A percentile compares a stretch with the other conserved stretches of the same genome.
Evolutionary conservation across 768 basidiomycete genomes (phyloP).

Genomic region (Leccinellum luteum): DNA sequence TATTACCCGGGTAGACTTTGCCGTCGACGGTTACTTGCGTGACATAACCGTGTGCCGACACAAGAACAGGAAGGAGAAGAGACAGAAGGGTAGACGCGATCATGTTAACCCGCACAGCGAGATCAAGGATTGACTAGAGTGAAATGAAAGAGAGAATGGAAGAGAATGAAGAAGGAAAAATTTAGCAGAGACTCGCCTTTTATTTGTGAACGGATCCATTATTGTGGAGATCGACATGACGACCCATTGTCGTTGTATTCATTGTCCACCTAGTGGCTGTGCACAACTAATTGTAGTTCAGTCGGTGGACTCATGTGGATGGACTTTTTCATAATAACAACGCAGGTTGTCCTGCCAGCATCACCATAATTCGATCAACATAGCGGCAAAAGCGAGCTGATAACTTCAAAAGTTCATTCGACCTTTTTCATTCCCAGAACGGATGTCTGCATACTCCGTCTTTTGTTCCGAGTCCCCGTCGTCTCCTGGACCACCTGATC

Average conservation of each 20-base stretch:
- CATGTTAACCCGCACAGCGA: slow-evolving; percentile 29
- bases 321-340: background rate
- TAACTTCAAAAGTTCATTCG: no score
- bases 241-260: background rate
- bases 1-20: slow-evolving; percentile 27
- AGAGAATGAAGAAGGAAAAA: background rate
- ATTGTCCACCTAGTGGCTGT: background rate
- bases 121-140: background rate
- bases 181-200: background rate
- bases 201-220: background rate
- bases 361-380: no score
- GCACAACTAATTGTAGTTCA: background rate
- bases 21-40: slow-evolving; percentile 29
- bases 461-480: background rate
- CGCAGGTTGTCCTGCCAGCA: background rate
- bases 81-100: slow-evolving; percentile 10
- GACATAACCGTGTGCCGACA: slow-evolving; percentile 30
- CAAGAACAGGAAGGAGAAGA: slow-evolving; percentile 23
- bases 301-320: background rate
- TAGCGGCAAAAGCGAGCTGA: no score
- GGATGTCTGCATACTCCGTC: background rate
- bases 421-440: background rate
- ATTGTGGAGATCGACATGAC: background rate
- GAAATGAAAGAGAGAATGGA: background rate
- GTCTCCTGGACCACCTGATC: background rate